phyloP scores from a whole-genome alignment of 1,139 yeast species.

The Magnusiomyces sp. region DNA sequence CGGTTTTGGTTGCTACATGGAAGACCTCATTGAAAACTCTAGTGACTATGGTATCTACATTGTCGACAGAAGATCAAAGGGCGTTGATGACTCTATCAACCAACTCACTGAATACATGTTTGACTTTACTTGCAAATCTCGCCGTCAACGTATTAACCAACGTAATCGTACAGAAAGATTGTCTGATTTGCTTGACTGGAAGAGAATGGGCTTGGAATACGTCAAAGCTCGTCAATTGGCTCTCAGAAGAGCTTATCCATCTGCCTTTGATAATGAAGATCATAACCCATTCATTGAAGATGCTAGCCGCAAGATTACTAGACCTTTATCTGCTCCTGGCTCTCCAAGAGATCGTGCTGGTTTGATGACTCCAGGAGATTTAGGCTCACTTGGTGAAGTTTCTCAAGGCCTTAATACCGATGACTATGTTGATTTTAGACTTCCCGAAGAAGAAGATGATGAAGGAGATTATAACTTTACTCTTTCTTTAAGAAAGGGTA shows the following conservation, averaged over 20 bases:
- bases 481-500: slow-evolving; percentile 12
- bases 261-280: slow-evolving; percentile 44
- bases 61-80: slow-evolving; percentile 89
- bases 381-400: slow-evolving; percentile 92
- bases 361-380: slow-evolving; percentile 95
- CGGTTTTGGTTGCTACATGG: slow-evolving; percentile 98
- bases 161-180: slow-evolving; percentile 94
- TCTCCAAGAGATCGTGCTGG: slow-evolving; percentile 60
- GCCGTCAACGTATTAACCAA: slow-evolving; percentile 96
- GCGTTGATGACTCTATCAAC: slow-evolving; percentile 88
- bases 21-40: slow-evolving; percentile 89
- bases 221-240: slow-evolving; percentile 91
- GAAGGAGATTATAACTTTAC: slow-evolving; percentile 19
- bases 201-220: slow-evolving; percentile 94
- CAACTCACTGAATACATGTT: slow-evolving; percentile 87
- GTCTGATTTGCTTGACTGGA: slow-evolving; percentile 92
- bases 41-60: slow-evolving; percentile 95
- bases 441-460: slow-evolving; percentile 40
- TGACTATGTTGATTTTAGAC: slow-evolving; percentile 71
- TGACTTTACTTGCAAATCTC: slow-evolving; percentile 77
- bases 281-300: slow-evolving; percentile 44
- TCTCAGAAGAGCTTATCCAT: slow-evolving; percentile 89
- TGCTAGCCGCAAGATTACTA: slow-evolving; percentile 55
- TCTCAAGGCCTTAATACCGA: slow-evolving; percentile 64
- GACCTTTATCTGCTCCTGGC: slow-evolving; percentile 94